These are phyloP conservation scores for Cenococcum geophilum DNA, from an alignment of 495 filamentous ascomycete species.

Conservation along the genomic window DNA sequence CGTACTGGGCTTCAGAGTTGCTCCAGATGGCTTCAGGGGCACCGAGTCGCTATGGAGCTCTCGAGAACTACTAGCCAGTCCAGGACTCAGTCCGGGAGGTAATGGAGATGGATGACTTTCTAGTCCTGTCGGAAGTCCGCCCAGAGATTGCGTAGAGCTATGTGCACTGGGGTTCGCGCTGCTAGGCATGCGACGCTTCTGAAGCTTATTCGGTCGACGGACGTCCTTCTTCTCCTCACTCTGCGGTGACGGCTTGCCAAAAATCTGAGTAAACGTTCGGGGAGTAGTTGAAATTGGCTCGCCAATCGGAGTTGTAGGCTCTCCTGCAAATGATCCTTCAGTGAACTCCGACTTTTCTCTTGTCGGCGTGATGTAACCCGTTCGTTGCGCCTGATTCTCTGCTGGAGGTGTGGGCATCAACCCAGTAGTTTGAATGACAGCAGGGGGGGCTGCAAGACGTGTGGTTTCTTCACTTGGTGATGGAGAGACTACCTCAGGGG, in stretches of 20 bases:
- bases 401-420: constrained; percentile 20
- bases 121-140: constrained; percentile 46
- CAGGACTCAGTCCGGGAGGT: constrained; percentile 44
- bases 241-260: constrained; percentile 21
- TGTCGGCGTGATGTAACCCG: constrained; percentile 6
- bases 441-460: constrained; percentile 17
- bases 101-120: constrained; percentile 23
- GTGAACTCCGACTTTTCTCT: constrained; percentile 25
- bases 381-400: background rate
- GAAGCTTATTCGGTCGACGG: constrained; percentile 31
- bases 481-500: constrained; percentile 22
- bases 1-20: constrained; percentile 51
- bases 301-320: background rate
- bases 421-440: constrained; percentile 9
- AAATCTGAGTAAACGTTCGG: constrained; percentile 28
- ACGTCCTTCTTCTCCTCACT: constrained; percentile 20
- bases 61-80: constrained; percentile 29
- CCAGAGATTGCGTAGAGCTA: constrained; percentile 43
- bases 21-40: constrained; percentile 38
- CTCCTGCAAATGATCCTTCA: constrained; percentile 16
- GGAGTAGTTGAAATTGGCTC: constrained; percentile 16
- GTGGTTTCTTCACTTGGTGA: constrained; percentile 31
- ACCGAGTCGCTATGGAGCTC: constrained; percentile 15
- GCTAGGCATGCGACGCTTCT: constrained; percentile 24
- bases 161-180: constrained; percentile 30